Conservation (phyloP, 2,329 filamentous ascomycete genomes). For the Harringtonia lauricola region DNA sequence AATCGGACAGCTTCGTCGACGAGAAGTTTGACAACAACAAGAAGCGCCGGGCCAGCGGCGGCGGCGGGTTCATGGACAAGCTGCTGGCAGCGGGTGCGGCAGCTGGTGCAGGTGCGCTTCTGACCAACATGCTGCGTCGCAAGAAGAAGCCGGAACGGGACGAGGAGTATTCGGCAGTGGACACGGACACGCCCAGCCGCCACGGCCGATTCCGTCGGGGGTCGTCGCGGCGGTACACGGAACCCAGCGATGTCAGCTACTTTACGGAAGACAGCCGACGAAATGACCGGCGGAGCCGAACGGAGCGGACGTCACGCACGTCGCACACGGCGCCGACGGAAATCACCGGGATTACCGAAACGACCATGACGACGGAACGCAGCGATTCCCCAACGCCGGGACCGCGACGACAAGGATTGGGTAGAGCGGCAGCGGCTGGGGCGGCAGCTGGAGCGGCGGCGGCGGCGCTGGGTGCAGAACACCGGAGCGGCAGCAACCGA, state of each 20-base stretch:
- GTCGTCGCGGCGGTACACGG: neutral
- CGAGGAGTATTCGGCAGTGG: conserved; percentile 52
- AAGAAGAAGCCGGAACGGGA: conserved; percentile 25
- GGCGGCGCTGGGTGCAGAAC: conserved; percentile 18
- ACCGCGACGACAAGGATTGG: conserved; percentile 14
- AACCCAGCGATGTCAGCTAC: conserved; percentile 14
- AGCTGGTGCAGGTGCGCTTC: conserved; percentile 50
- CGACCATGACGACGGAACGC: conserved; percentile 16
- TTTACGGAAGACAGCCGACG: conserved; percentile 1
- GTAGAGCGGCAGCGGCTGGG: neutral
- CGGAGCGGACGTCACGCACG: conserved; percentile 17
- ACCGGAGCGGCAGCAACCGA: neutral
- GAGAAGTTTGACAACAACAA: conserved; percentile 57
- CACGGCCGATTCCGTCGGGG: conserved; percentile 18
- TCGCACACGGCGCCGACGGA: too few relatives aligned
- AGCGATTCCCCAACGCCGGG: conserved; percentile 35
- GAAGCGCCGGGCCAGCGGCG: conserved; percentile 25
- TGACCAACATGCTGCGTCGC: conserved; percentile 38
- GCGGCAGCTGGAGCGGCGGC: conserved; percentile 20
- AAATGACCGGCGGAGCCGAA: conserved; percentile 12
- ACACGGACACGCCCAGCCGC: conserved; percentile 48
- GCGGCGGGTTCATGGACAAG: conserved; percentile 49
- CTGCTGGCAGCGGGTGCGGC: conserved; percentile 49
- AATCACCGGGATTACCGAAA: conserved; percentile 26
- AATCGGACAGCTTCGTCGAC: conserved; percentile 46